Evolutionary conservation across 352 stramenopile species (phyloP).

Genomic region (Globisporangium nodosum): DNA sequence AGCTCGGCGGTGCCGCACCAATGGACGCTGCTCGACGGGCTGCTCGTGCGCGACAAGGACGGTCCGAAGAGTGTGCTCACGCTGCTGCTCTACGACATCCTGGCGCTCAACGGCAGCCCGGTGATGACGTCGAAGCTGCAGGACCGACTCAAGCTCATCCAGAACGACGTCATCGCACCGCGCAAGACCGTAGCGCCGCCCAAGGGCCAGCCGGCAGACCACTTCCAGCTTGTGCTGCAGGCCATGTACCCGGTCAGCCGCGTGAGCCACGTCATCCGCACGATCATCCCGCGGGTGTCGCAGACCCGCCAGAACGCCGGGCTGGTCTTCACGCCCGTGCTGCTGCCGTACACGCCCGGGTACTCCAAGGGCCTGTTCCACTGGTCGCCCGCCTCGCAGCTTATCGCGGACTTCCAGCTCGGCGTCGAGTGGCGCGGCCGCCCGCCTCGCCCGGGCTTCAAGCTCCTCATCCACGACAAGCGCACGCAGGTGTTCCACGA

Average conservation of each 20-base stretch:
- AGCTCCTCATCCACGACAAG: conserved; percentile 82
- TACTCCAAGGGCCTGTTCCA: conserved; percentile 72
- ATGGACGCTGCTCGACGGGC: conserved; percentile 84
- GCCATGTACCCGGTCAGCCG: conserved; percentile 81
- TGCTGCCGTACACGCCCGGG: conserved; percentile 73
- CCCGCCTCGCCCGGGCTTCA: conserved; percentile 76
- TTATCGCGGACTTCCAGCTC: conserved; percentile 74
- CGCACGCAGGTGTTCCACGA: conserved; percentile 82
- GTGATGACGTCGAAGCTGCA: conserved; percentile 85
- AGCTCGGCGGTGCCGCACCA: conserved; percentile 72
- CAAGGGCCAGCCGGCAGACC: conserved; percentile 72
- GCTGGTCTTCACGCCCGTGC: conserved; percentile 72
- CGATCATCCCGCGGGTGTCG: conserved; percentile 57
- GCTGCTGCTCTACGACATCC: conserved; percentile 81
- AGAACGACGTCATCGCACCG: conserved; percentile 85
- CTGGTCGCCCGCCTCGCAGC: conserved; percentile 51
- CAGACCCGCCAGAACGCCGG: conserved; percentile 78
- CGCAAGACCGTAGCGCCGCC: conserved; percentile 67
- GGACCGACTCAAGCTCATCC: conserved; percentile 83
- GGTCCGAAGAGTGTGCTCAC: conserved; percentile 61
- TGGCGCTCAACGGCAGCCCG: conserved; percentile 75
- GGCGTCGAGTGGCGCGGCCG: conserved; percentile 76
- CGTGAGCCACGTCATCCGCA: conserved; percentile 73
- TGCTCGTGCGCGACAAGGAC: conserved; percentile 80
- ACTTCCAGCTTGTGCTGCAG: conserved; percentile 79